Percentiles rank a stretch among this genome's conserved stretches.
These are phyloP conservation scores for Micractinium conductrix DNA, from an alignment of 139 green algal genomes.

Conservation along the genomic window DNA sequence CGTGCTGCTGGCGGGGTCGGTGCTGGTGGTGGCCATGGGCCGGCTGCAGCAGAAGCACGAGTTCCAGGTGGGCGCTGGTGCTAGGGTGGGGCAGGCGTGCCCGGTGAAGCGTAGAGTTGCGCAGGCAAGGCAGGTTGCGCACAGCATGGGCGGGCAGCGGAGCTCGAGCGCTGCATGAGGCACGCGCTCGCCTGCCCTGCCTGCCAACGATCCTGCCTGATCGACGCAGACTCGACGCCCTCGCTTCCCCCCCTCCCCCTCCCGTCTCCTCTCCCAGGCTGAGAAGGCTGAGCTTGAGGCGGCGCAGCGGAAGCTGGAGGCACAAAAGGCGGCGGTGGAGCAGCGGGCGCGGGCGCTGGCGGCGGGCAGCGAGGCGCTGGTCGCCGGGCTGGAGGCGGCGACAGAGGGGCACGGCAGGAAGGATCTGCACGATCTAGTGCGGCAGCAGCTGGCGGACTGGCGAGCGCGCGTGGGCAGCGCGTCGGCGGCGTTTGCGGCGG, in stretches of 20 bases:
- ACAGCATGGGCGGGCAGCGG: too few relatives aligned
- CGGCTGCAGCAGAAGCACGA: constrained; percentile 50
- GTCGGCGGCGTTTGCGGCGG: background rate
- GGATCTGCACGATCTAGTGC: constrained; percentile 9
- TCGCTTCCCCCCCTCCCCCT: background rate
- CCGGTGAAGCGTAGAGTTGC: too few relatives aligned
- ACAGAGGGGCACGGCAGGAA: background rate
- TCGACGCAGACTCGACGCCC: too few relatives aligned
- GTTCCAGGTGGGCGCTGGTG: background rate
- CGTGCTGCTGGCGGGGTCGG: constrained; percentile 39
- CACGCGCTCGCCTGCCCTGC: background rate
- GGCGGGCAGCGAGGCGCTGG: constrained; percentile 12
- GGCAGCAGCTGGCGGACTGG: constrained; percentile 21
- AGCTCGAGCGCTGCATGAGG: too few relatives aligned
- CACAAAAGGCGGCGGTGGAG: background rate
- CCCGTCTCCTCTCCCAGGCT: constrained; percentile 21
- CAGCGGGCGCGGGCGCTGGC: background rate
- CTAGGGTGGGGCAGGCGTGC: too few relatives aligned
- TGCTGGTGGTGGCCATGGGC: constrained; percentile 53
- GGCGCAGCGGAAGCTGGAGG: constrained; percentile 20
- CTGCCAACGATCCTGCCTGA: background rate
- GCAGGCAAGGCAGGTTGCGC: too few relatives aligned
- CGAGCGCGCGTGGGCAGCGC: background rate
- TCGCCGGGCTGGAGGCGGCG: constrained; percentile 3
- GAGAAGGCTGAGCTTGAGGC: constrained; percentile 33